Percentiles rank a stretch among this genome's conserved stretches.
These are phyloP conservation scores for Aspergillus pseudoviridinutans DNA, from an alignment of 2,329 filamentous ascomycete genomes.

Conservation along the genomic window DNA sequence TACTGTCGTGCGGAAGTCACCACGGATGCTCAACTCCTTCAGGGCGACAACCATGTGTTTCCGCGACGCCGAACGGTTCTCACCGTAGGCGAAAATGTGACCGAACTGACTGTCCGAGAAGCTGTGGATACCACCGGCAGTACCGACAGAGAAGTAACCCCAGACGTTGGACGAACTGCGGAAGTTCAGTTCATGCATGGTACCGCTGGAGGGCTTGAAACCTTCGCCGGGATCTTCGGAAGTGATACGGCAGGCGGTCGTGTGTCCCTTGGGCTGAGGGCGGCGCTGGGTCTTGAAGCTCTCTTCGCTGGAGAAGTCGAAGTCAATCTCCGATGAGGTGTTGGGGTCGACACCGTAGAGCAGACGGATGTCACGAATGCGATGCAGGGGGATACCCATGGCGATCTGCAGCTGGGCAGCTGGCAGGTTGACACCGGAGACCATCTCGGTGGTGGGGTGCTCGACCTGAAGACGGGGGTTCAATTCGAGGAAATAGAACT, in stretches of 20 bases:
- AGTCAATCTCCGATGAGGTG: slow-evolving; percentile 83
- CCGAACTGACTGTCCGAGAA: slow-evolving; percentile 99
- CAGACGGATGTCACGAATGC: slow-evolving; percentile 92
- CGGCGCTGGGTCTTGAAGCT: slow-evolving; percentile 82
- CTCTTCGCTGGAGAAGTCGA: slow-evolving; percentile 85
- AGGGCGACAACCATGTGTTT: slow-evolving; percentile 99
- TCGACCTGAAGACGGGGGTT: slow-evolving; percentile 99
- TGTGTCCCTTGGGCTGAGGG: slow-evolving; percentile 92
- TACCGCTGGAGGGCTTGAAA: slow-evolving; percentile 98
- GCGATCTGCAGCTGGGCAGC: slow-evolving; percentile 97
- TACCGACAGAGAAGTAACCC: slow-evolving; percentile 99
- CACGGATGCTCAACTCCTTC: slow-evolving; percentile 98
- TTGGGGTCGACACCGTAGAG: slow-evolving; percentile 94
- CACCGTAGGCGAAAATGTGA: slow-evolving; percentile 98
- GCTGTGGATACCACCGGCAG: slow-evolving; percentile 94
- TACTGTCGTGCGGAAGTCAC: slow-evolving; percentile 97
- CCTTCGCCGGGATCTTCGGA: slow-evolving; percentile 98
- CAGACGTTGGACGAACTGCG: slow-evolving; percentile 97
- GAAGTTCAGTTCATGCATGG: slow-evolving; percentile 99
- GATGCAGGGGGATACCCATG: slow-evolving; percentile 95
- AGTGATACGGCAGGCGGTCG: slow-evolving; percentile 97
- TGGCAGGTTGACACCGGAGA: slow-evolving; percentile 93
- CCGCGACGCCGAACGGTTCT: slow-evolving; percentile 90
- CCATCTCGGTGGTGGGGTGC: slow-evolving; percentile 99
- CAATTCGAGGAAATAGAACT: slow-evolving; percentile 98